phyloP scores from a whole-genome alignment of 768 basidiomycete genomes.

The Amyloporia xantha region DNA sequence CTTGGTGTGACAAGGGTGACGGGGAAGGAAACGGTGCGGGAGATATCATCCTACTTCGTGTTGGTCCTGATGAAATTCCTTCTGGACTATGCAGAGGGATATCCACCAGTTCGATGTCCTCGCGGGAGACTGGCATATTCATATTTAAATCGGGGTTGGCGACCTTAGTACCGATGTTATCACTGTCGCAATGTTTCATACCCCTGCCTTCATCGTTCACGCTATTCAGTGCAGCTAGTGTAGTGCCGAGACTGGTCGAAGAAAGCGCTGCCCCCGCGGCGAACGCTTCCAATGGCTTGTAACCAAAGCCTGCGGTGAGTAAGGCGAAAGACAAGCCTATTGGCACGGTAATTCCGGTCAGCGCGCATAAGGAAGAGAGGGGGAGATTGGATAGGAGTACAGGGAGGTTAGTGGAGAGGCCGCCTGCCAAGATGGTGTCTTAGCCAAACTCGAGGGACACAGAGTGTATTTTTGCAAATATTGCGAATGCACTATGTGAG shows the following conservation, averaged over 20 bases:
- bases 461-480: background rate
- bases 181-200: background rate
- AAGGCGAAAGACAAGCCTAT: slow-evolving; percentile 43
- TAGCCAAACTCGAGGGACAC: slow-evolving; percentile 40
- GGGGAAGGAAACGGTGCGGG: background rate
- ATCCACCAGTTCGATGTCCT: background rate
- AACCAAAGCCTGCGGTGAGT: slow-evolving; percentile 35
- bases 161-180: background rate
- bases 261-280: slow-evolving; percentile 56
- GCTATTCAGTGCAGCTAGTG: slow-evolving; percentile 48
- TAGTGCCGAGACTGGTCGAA: slow-evolving; percentile 63
- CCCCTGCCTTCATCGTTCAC: slow-evolving; percentile 1
- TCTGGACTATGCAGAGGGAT: background rate
- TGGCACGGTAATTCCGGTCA: slow-evolving; percentile 46
- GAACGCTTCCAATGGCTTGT: slow-evolving; percentile 42
- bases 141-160: background rate
- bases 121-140: background rate
- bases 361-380: slow-evolving; percentile 42
- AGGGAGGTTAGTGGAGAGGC: slow-evolving; percentile 43
- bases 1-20: background rate
- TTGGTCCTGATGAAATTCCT: background rate
- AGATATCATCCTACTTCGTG: background rate
- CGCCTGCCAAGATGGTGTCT: slow-evolving; percentile 45
- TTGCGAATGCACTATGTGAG: too few species aligned
- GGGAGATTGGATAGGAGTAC: slow-evolving; percentile 40